These are phyloP conservation scores for Tolypocladium pustulatum DNA, from an alignment of 2,329 filamentous ascomycete genomes.

Conservation along the genomic window DNA sequence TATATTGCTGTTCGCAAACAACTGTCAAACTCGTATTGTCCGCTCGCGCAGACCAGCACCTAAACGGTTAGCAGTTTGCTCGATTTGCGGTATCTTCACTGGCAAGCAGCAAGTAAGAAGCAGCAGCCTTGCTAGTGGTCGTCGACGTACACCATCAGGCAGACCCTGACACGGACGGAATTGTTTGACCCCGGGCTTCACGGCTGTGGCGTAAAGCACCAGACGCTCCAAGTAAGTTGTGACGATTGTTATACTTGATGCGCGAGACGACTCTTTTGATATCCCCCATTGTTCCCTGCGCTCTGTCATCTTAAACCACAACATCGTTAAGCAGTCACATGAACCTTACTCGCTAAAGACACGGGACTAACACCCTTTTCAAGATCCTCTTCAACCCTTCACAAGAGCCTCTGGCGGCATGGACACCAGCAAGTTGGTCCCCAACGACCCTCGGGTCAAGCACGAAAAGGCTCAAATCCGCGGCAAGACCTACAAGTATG, in stretches of 20 bases:
- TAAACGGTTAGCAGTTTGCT: not conserved
- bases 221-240: not conserved
- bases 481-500: conserved; percentile 60
- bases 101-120: too few species aligned
- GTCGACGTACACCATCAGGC: too few species aligned
- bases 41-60: not conserved
- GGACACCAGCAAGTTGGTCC: conserved; percentile 52
- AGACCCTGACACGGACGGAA: too few species aligned
- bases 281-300: not conserved
- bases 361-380: not conserved
- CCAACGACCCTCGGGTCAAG: conserved; percentile 55
- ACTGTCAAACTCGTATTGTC: not conserved
- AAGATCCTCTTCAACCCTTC: not conserved
- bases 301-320: not conserved
- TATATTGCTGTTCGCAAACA: not conserved
- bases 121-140: not conserved
- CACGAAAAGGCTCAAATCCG: conserved; percentile 53
- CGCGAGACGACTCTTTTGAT: not conserved
- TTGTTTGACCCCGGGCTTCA: not conserved
- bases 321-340: not conserved
- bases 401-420: conserved; percentile 21
- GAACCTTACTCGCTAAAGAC: not conserved
- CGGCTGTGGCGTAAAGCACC: not conserved
- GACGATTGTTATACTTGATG: not conserved
- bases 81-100: too few species aligned